A percentile compares a stretch with the other conserved stretches of the same genome.
Evolutionary conservation across 2,329 filamentous ascomycete species (phyloP).

Genomic region (Botrytis hyacinthi): DNA sequence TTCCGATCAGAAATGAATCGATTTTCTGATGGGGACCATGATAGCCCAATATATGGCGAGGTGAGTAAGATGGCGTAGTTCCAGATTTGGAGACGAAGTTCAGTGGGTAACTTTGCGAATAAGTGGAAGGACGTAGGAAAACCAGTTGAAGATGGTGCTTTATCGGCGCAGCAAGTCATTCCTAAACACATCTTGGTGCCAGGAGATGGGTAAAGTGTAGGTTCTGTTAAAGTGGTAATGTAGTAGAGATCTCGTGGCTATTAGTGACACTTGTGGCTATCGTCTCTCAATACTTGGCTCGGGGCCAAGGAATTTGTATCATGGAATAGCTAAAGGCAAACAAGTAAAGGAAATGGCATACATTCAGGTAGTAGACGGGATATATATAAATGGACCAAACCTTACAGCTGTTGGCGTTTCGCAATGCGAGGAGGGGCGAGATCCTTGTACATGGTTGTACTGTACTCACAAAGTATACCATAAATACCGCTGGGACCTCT

Average conservation of each 20-base stretch:
- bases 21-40: not conserved
- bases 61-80: slow-evolving; percentile 11
- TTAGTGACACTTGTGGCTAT: slow-evolving; percentile 1
- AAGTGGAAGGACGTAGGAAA: not conserved
- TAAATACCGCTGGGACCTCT: slow-evolving; percentile 5
- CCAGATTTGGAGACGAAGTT: slow-evolving; percentile 14
- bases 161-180: slow-evolving; percentile 7
- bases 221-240: not conserved
- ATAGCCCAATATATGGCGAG: slow-evolving; percentile 7
- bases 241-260: not conserved
- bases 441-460: slow-evolving; percentile 9
- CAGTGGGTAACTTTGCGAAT: slow-evolving; percentile 8
- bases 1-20: slow-evolving; percentile 14
- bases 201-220: not conserved
- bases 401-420: slow-evolving; percentile 13
- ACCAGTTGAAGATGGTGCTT: not conserved
- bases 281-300: not conserved
- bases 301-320: not conserved
- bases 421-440: not conserved
- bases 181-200: slow-evolving; percentile 5
- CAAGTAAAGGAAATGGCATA: not conserved
- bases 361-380: not conserved
- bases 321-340: not conserved
- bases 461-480: slow-evolving; percentile 1
- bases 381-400: slow-evolving; percentile 6